Conservation (phyloP, 2,329 filamentous ascomycete genomes). For the Mycocentrospora acerina region DNA sequence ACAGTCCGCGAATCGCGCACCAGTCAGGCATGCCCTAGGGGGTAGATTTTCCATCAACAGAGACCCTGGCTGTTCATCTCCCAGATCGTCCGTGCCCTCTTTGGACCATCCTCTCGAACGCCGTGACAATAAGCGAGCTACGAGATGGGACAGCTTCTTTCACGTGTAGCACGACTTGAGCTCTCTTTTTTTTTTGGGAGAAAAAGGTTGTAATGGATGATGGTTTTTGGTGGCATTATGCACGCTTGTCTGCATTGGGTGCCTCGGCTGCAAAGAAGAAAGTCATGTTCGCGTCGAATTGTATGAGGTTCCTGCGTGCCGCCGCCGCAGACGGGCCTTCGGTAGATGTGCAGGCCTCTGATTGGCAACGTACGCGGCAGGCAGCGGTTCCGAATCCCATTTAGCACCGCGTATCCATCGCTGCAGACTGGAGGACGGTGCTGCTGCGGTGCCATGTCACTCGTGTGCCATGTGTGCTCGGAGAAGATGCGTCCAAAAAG, state of each 20-base stretch:
- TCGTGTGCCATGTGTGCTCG: constrained; percentile 25
- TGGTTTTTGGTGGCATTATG: constrained; percentile 20
- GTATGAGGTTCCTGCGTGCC: constrained; percentile 3
- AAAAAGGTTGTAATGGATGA: no score
- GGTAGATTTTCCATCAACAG: constrained; percentile 35
- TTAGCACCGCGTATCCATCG: constrained; percentile 8
- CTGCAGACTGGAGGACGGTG: constrained; percentile 7
- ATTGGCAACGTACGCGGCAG: constrained; percentile 12
- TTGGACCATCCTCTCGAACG: neutral
- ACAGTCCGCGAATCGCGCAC: constrained; percentile 30
- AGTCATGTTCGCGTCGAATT: constrained; percentile 3
- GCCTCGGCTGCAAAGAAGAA: constrained; percentile 1
- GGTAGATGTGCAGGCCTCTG: constrained; percentile 17
- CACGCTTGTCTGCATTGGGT: constrained; percentile 2
- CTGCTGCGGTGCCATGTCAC: constrained; percentile 14
- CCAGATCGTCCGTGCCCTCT: constrained; percentile 13
- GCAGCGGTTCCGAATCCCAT: constrained; percentile 7
- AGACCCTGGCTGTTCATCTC: constrained; percentile 28
- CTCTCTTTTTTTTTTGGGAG: no score
- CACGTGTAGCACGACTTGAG: no score
- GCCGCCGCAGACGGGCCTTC: constrained; percentile 16
- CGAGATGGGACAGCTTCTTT: no score
- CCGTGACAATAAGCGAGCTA: neutral
- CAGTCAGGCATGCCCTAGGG: constrained; percentile 16
- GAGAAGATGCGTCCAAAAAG: constrained; percentile 17